Evolutionary conservation across 768 basidiomycete species (phyloP).

Genomic region (Melanogaster broomeanus): DNA sequence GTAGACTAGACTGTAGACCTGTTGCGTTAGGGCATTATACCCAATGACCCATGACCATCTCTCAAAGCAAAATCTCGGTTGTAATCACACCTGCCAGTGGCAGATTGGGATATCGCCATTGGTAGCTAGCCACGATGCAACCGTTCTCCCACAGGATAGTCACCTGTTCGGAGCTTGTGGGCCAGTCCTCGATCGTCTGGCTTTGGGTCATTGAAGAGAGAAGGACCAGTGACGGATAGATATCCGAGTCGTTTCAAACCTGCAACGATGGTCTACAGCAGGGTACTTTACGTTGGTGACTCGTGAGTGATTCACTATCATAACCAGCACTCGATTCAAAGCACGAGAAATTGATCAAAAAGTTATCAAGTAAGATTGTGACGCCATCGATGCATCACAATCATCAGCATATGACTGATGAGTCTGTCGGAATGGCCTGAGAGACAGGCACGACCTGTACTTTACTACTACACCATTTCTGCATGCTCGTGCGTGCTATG

Average conservation of each 20-base stretch:
- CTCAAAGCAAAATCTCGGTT: neutral
- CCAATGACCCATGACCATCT: neutral
- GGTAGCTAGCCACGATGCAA: neutral
- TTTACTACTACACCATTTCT: neutral
- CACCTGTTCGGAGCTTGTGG: constrained; percentile 3
- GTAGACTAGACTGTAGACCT: neutral
- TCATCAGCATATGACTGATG: neutral
- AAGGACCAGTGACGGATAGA: neutral
- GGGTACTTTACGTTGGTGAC: neutral
- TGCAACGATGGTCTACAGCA: neutral
- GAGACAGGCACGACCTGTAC: neutral
- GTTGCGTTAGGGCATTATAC: neutral
- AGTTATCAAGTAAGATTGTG: neutral
- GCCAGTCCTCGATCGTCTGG: no score
- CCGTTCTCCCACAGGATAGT: constrained; percentile 7
- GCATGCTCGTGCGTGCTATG: neutral
- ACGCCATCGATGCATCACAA: neutral
- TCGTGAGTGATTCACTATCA: no score
- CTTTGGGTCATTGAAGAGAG: neutral
- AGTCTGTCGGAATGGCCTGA: no score
- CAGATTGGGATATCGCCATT: neutral
- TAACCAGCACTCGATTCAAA: neutral
- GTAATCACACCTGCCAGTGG: neutral
- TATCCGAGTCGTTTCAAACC: neutral
- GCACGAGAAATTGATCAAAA: neutral